A percentile compares a stretch with the other conserved stretches of the same genome.
Evolutionary conservation across 2,329 filamentous ascomycete species (phyloP).

Genomic region (Tolypocladium endophyticum): DNA sequence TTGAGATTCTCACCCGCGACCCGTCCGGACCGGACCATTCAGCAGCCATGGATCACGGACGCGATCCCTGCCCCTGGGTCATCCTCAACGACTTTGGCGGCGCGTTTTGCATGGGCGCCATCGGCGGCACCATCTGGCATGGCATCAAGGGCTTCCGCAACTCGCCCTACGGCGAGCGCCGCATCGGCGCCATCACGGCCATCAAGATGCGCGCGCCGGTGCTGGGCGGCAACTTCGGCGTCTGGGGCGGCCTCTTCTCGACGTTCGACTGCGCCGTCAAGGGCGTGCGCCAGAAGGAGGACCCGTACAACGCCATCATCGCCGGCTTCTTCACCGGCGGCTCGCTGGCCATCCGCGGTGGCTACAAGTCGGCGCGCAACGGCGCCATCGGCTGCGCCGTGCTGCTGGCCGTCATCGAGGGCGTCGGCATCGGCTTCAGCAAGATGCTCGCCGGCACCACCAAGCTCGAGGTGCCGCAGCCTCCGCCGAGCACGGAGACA

Average conservation of each 20-base stretch:
- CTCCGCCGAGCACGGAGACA: constrained; percentile 18
- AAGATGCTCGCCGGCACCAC: constrained; percentile 89
- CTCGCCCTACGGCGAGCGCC: constrained; percentile 82
- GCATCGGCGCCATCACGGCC: constrained; percentile 91
- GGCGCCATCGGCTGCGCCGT: constrained; percentile 94
- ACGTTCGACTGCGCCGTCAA: constrained; percentile 97
- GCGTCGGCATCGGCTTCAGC: constrained; percentile 91
- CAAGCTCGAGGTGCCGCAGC: constrained; percentile 54
- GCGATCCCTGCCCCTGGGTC: constrained; percentile 96
- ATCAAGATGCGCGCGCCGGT: constrained; percentile 97
- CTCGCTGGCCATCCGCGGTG: constrained; percentile 81
- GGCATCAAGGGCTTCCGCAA: constrained; percentile 92
- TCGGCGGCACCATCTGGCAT: constrained; percentile 84
- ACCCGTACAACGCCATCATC: constrained; percentile 95
- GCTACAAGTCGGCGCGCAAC: constrained; percentile 84
- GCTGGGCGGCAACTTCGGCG: constrained; percentile 93
- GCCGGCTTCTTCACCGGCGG: constrained; percentile 96
- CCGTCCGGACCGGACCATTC: not conserved
- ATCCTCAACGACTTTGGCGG: constrained; percentile 95
- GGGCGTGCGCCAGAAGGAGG: constrained; percentile 89
- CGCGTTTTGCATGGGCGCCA: constrained; percentile 89
- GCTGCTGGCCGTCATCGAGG: constrained; percentile 90
- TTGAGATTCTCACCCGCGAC: not conserved
- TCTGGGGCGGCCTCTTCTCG: constrained; percentile 93
- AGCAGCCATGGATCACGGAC: constrained; percentile 73